Evolutionary conservation across 768 basidiomycete species (phyloP).

Genomic region (Cystofilobasidium bisporidii): DNA sequence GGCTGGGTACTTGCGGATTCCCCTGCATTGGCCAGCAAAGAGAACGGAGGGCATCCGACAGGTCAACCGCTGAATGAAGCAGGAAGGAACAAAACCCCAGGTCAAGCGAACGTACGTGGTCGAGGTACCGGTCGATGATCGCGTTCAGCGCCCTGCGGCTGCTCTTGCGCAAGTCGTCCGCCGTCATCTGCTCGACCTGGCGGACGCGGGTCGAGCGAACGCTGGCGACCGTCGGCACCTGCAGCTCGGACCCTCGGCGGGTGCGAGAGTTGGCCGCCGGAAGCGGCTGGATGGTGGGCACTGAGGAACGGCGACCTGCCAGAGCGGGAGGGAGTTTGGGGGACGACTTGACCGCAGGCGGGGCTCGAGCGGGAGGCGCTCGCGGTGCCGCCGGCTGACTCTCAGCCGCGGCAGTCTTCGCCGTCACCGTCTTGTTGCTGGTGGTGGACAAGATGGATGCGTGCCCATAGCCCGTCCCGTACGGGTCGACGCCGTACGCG

Average conservation of each 20-base stretch:
- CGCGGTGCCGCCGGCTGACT: background rate
- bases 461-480: background rate
- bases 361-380: background rate
- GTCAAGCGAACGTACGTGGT: conserved; percentile 11
- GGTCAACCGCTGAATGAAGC: too few species aligned
- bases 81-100: too few species aligned
- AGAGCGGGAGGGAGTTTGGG: background rate
- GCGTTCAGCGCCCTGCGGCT: background rate
- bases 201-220: background rate
- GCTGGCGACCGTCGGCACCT: background rate
- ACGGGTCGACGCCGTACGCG: conserved; percentile 1
- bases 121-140: conserved; percentile 13
- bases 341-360: background rate
- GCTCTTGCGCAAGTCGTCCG: background rate
- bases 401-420: background rate
- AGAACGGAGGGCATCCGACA: background rate
- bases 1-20: conserved; percentile 20
- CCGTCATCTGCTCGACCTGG: conserved; percentile 8
- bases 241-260: conserved; percentile 4
- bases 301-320: background rate
- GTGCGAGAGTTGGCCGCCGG: background rate
- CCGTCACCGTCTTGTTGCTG: background rate
- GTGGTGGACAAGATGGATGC: background rate
- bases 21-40: background rate
- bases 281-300: background rate